A percentile compares a stretch with the other conserved stretches of the same genome.
phyloP scores from a whole-genome alignment of 257 asterid species.

The Solanum ossicruentum region DNA sequence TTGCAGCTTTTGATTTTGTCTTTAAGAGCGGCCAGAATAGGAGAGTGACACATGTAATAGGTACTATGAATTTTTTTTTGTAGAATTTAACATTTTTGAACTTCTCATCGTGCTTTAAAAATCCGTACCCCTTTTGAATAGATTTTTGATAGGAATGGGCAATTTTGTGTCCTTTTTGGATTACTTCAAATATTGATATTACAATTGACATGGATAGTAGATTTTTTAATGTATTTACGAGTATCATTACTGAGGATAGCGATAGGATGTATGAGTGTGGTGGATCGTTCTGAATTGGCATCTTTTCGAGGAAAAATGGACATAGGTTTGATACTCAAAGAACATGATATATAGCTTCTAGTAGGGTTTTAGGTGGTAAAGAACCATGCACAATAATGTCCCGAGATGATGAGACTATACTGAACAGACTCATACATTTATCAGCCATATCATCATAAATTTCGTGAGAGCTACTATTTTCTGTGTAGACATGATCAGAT shows the following conservation, averaged over 20 bases:
- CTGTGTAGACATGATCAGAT: not conserved
- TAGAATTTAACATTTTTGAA: not conserved
- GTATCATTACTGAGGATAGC: not conserved
- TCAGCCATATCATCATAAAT: not conserved
- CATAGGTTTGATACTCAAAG: not conserved
- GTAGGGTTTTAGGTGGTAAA: not conserved
- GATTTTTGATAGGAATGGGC: not conserved
- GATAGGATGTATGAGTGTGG: not conserved
- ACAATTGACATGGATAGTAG: not conserved
- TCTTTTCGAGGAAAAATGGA: not conserved
- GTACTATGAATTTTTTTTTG: not conserved
- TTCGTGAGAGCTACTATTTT: not conserved
- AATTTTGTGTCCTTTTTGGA: not conserved
- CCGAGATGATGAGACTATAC: not conserved
- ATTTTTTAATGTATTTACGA: not conserved
- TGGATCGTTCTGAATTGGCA: not conserved
- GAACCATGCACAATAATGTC: not conserved
- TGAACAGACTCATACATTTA: not conserved
- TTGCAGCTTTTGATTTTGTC: not conserved
- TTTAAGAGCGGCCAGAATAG: not conserved
- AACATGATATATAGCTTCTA: not conserved
- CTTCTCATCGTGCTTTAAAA: not conserved
- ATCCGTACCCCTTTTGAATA: not conserved
- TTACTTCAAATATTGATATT: not conserved
- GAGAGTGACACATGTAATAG: not conserved